These are phyloP conservation scores for Xylaria acuta DNA, from an alignment of 495 filamentous ascomycete genomes.

Conservation along the genomic window DNA sequence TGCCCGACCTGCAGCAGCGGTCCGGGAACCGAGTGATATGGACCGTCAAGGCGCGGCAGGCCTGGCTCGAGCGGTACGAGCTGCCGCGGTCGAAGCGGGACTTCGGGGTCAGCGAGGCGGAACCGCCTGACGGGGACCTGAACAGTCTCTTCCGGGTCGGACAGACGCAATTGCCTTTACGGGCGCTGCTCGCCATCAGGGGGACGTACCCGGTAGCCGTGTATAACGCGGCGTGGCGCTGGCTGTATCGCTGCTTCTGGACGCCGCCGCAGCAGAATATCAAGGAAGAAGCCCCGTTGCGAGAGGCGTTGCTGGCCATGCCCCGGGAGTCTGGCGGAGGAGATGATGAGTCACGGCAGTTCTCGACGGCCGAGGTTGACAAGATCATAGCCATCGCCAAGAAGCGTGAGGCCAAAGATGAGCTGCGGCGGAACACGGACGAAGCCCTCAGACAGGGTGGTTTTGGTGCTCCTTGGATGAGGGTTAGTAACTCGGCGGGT, in stretches of 20 bases:
- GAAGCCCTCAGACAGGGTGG: not conserved
- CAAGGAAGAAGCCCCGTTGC: not conserved
- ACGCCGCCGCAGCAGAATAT: conserved; percentile 11
- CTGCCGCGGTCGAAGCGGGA: conserved; percentile 17
- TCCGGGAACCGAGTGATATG: conserved; percentile 14
- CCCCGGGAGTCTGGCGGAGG: no score
- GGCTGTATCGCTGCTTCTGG: conserved; percentile 15
- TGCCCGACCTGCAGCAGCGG: conserved; percentile 2
- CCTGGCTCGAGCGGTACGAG: conserved; percentile 18
- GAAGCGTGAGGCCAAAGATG: not conserved
- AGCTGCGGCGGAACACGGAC: conserved; percentile 9
- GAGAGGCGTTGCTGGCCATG: conserved; percentile 10
- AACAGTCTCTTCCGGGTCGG: conserved; percentile 5
- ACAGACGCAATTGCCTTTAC: conserved; percentile 3
- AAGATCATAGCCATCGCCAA: conserved; percentile 8
- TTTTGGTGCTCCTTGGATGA: conserved; percentile 17
- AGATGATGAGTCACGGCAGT: not conserved
- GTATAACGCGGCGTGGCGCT: conserved; percentile 1
- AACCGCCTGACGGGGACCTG: conserved; percentile 4
- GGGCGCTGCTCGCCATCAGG: conserved; percentile 18
- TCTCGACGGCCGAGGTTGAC: not conserved
- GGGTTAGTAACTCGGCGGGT: conserved; percentile 4
- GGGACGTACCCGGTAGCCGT: not conserved
- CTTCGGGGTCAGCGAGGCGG: conserved; percentile 7
- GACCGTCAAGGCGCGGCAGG: conserved; percentile 14